phyloP scores from a whole-genome alignment of 768 basidiomycete species.

The Suillus fuscotomentosus region DNA sequence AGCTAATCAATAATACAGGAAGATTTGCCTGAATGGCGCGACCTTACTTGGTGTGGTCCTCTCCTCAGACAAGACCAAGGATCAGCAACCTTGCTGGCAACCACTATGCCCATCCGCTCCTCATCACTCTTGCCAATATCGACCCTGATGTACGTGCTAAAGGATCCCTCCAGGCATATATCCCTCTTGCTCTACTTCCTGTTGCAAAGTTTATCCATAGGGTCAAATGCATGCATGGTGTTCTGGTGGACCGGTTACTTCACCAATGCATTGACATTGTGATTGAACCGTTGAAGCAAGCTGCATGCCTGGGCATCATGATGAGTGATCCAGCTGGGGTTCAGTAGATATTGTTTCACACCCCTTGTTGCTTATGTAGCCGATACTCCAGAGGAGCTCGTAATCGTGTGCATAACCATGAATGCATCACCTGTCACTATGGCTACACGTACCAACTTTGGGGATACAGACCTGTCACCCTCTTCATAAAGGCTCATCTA shows the following conservation, averaged over 20 bases:
- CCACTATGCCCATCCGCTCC: conserved; percentile 9
- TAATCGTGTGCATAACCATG: conserved; percentile 5
- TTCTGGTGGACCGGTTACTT: conserved; percentile 17
- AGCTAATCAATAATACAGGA: too few species aligned
- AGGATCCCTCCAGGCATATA: conserved; percentile 14
- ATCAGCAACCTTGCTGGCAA: too few species aligned
- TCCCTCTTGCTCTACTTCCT: conserved; percentile 19
- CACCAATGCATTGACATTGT: conserved; percentile 18
- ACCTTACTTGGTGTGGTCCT: too few species aligned
- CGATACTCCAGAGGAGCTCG: conserved; percentile 8
- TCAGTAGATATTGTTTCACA: conserved; percentile 8
- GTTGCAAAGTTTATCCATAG: conserved; percentile 19
- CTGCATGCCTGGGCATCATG: conserved; percentile 18
- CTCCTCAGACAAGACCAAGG: too few species aligned
- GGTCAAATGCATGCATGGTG: not conserved
- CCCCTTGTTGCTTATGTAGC: conserved; percentile 30
- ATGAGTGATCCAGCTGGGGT: conserved; percentile 23
- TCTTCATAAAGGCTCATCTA: conserved; percentile 21
- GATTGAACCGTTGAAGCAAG: conserved; percentile 16
- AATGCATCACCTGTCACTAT: conserved; percentile 32
- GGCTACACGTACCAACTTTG: conserved; percentile 28
- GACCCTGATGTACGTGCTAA: conserved; percentile 13
- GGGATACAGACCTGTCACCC: conserved; percentile 26
- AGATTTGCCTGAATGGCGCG: too few species aligned
- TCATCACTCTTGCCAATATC: conserved; percentile 15